Conservation (phyloP, 2,329 filamentous ascomycete species). For the Aphanoascus verrucosus region DNA sequence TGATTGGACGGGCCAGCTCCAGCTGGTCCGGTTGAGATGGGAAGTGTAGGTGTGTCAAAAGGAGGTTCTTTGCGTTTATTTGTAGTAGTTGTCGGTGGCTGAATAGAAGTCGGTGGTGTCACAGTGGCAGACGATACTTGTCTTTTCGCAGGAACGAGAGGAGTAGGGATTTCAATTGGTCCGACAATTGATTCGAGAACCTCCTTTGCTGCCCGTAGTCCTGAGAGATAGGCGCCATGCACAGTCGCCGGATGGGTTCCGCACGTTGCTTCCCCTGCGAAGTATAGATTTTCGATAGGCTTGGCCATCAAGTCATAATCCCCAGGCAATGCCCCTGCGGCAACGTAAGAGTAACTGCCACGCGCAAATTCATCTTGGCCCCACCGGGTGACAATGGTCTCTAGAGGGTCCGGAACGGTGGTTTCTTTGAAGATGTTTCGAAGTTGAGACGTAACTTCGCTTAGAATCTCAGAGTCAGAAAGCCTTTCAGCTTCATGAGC, state of each 20-base stretch:
- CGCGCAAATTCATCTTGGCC: constrained; percentile 80
- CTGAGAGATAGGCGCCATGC: constrained; percentile 90
- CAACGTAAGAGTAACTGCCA: constrained; percentile 92
- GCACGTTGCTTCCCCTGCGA: constrained; percentile 93
- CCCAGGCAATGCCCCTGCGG: constrained; percentile 65
- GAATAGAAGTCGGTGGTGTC: constrained; percentile 20
- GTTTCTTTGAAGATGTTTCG: constrained; percentile 57
- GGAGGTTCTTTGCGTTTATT: constrained; percentile 21
- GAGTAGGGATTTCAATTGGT: constrained; percentile 63
- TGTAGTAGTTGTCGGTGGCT: constrained; percentile 18
- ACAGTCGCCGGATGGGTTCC: constrained; percentile 94
- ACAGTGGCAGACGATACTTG: constrained; percentile 22
- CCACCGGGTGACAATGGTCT: constrained; percentile 88
- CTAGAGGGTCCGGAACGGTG: constrained; percentile 63
- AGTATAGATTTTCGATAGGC: constrained; percentile 76
- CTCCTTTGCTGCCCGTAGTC: constrained; percentile 77
- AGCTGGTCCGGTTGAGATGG: background rate
- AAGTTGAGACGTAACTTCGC: constrained; percentile 69
- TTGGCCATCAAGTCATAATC: constrained; percentile 91
- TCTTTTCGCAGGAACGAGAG: constrained; percentile 59
- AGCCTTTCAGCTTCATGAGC: constrained; percentile 76
- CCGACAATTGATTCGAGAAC: constrained; percentile 71
- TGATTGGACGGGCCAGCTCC: background rate
- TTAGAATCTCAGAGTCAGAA: constrained; percentile 62
- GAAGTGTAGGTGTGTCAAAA: background rate